Percentiles rank a stretch among this genome's conserved stretches.
These are phyloP conservation scores for Daldinia bambusicola DNA, from an alignment of 495 filamentous ascomycete species.

Conservation along the genomic window DNA sequence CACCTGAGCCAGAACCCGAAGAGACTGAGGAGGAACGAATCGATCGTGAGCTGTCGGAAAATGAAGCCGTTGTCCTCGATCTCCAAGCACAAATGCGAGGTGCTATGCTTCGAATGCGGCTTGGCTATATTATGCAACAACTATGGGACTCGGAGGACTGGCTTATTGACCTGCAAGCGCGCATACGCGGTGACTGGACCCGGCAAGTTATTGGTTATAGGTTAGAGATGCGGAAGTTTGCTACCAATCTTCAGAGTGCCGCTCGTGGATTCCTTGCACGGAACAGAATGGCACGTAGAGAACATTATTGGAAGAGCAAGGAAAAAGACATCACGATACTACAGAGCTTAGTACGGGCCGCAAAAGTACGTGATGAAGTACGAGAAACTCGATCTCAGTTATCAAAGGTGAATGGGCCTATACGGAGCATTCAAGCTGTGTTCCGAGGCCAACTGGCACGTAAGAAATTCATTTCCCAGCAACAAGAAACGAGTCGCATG, in stretches of 20 bases:
- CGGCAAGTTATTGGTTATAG: slow-evolving; percentile 82
- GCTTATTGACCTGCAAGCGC: slow-evolving; percentile 83
- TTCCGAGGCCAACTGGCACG: slow-evolving; percentile 69
- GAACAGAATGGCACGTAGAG: slow-evolving; percentile 66
- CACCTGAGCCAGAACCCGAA: slow-evolving; percentile 69
- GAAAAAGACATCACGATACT: slow-evolving; percentile 77
- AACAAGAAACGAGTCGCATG: slow-evolving; percentile 61
- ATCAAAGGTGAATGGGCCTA: slow-evolving; percentile 63
- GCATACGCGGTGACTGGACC: slow-evolving; percentile 75
- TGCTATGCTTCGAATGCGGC: slow-evolving; percentile 76
- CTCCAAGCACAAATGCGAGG: slow-evolving; percentile 90
- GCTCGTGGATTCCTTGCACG: slow-evolving; percentile 83
- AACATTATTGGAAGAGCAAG: slow-evolving; percentile 74
- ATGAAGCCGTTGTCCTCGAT: slow-evolving; percentile 75
- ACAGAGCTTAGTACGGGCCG: slow-evolving; percentile 85
- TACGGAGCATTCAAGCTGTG: slow-evolving; percentile 76
- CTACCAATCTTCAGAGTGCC: slow-evolving; percentile 78
- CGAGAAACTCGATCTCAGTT: slow-evolving; percentile 71
- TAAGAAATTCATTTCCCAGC: slow-evolving; percentile 60
- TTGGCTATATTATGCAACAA: slow-evolving; percentile 84
- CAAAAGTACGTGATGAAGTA: slow-evolving; percentile 75
- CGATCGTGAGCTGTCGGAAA: slow-evolving; percentile 81
- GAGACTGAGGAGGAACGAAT: slow-evolving; percentile 93
- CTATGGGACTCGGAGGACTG: slow-evolving; percentile 89
- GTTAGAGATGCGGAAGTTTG: slow-evolving; percentile 80